Evolutionary conservation across 2,329 filamentous ascomycete genomes (phyloP), one percentile per base, ranked within the genome.

Genomic region (Exophiala alcalophila): DNA sequence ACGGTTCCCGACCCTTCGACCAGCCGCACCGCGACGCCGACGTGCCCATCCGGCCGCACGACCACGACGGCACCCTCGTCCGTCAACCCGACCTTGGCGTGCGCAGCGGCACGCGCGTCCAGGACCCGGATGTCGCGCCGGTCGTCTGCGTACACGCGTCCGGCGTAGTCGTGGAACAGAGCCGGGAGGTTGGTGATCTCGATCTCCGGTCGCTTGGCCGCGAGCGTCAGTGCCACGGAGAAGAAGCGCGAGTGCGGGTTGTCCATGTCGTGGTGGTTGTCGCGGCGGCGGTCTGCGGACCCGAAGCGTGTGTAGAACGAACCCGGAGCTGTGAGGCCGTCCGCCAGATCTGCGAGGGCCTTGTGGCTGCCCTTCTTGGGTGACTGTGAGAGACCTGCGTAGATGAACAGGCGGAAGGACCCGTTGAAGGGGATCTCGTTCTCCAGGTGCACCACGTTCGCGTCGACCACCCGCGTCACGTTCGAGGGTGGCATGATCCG

Each of bases 391-490:
- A 74, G 72, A 43, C 90, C 90, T n/a, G 79, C 88, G 62, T 94
- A 94, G 50, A 95, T 65, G 62, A 89, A 94, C 48, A 95, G 74
- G 42, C 89, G 78, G 73, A 90, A 95, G 2, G 88, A 83, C 29
- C 89, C 89, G 64, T 95, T 95, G 46, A 90, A 72, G 0, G 89
- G 89, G 21, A 95, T 77, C 60, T 94, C 86, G 65, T 95, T 89
- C 66, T 95, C 90, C 7, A 95, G 74, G 57, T 94, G 86, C 1
- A 94, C 88, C 4, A 87, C 81, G 64, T 95, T 95, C 60, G 89
- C 85, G 60, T 96, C 90, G 1, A 84, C 81, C 15, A 94, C 85
- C 34, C 90, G 79, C 1, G 88, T 95, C 8, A 95, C 90, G 50
- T 87, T 83, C 14, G 86, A 77, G 42, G 86, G 87, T 33, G 78